Evolutionary conservation across 2,329 filamentous ascomycete species (phyloP).

Genomic region (Phaeosphaeria sp.): DNA sequence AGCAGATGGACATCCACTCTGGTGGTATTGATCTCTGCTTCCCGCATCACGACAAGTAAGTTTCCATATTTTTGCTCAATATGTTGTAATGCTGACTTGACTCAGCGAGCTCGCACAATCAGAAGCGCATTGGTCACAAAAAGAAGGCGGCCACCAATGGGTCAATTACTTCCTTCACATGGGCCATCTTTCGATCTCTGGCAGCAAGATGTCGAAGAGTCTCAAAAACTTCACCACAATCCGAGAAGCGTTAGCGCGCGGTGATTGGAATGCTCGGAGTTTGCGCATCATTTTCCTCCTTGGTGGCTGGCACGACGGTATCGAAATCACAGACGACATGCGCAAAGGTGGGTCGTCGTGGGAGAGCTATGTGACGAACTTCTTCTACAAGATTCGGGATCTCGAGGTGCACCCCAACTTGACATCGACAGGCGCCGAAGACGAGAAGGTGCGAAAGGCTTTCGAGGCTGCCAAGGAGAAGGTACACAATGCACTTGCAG

Average conservation of each 20-base stretch:
- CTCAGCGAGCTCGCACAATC: slow-evolving; percentile 78
- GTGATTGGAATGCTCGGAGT: slow-evolving; percentile 77
- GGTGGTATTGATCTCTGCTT: slow-evolving; percentile 89
- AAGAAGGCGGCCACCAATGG: slow-evolving; percentile 68
- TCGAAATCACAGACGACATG: slow-evolving; percentile 88
- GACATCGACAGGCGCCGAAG: slow-evolving; percentile 35
- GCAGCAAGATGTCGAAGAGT: slow-evolving; percentile 95
- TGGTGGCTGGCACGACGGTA: slow-evolving; percentile 87
- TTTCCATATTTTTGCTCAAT: not conserved
- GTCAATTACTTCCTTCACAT: slow-evolving; percentile 97
- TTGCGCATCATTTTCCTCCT: slow-evolving; percentile 87
- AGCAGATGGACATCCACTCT: slow-evolving; percentile 89
- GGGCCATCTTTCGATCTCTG: slow-evolving; percentile 88
- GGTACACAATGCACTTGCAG: slow-evolving; percentile 72
- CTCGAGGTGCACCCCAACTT: slow-evolving; percentile 48
- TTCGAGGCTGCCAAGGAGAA: slow-evolving; percentile 63
- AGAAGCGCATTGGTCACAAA: slow-evolving; percentile 76
- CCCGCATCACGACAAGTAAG: slow-evolving; percentile 74
- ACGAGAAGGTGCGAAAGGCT: slow-evolving; percentile 55
- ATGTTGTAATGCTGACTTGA: slow-evolving; percentile 4
- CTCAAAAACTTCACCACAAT: slow-evolving; percentile 97
- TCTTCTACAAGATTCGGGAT: slow-evolving; percentile 67
- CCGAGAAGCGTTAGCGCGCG: slow-evolving; percentile 73
- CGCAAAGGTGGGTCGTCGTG: slow-evolving; percentile 75
- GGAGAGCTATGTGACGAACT: slow-evolving; percentile 80